phyloP scores from a whole-genome alignment of 129 eudicot genomes.

The Helichrysum umbraculigerum region DNA sequence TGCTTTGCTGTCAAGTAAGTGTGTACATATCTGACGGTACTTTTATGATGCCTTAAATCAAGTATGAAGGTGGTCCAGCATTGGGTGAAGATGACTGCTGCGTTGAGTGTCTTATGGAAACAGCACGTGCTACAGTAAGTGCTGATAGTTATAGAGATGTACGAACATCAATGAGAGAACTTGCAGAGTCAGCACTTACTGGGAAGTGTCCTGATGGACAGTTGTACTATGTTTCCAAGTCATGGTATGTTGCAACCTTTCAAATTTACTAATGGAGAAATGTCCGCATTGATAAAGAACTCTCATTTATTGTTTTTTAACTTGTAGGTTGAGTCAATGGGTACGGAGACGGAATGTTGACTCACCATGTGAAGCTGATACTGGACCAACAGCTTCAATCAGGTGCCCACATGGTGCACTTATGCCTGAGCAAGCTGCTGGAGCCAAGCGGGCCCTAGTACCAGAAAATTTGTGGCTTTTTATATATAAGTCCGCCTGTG shows the following conservation, averaged over 20 bases:
- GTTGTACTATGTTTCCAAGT: constrained; percentile 63
- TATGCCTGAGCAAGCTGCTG: constrained; percentile 88
- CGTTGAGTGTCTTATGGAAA: constrained; percentile 61
- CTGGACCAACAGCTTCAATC: constrained; percentile 93
- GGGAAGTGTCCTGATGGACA: constrained; percentile 69
- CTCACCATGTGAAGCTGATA: constrained; percentile 86
- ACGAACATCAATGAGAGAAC: constrained; percentile 68
- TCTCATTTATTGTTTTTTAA: background rate
- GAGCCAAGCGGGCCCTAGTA: constrained; percentile 83
- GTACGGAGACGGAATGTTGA: constrained; percentile 79
- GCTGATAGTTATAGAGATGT: constrained; percentile 83
- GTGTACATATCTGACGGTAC: constrained; percentile 20
- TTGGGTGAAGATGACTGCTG: constrained; percentile 72
- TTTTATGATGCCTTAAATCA: constrained; percentile 33
- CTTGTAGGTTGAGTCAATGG: constrained; percentile 91
- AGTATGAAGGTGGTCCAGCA: constrained; percentile 86
- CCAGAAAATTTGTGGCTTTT: constrained; percentile 88
- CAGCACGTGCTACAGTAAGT: constrained; percentile 56
- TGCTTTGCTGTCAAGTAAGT: constrained; percentile 10
- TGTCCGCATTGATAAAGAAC: background rate
- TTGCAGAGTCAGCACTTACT: constrained; percentile 92
- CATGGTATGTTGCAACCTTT: constrained; percentile 58
- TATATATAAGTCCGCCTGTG: constrained; percentile 58
- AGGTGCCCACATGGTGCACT: constrained; percentile 92
- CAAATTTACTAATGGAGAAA: constrained; percentile 6